A percentile compares a stretch with the other conserved stretches of the same genome.
These are phyloP conservation scores for Fusarium algeriense DNA, from an alignment of 2,329 filamentous ascomycete genomes.

Conservation along the genomic window DNA sequence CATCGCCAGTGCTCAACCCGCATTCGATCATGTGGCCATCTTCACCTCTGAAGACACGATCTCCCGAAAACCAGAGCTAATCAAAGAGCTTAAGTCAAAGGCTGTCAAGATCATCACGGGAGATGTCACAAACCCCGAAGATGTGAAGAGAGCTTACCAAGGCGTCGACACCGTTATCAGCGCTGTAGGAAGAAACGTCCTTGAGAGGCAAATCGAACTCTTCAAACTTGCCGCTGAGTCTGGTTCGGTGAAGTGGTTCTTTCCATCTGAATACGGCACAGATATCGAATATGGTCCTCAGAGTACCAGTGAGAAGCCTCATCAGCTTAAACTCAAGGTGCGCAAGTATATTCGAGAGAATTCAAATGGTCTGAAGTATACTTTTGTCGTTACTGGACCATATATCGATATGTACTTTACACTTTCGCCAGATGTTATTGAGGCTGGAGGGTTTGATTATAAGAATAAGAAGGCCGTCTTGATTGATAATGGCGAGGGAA, in stretches of 20 bases:
- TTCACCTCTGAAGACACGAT: conserved; percentile 47
- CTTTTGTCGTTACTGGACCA: conserved; percentile 77
- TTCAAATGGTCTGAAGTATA: conserved; percentile 68
- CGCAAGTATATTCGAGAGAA: conserved; percentile 68
- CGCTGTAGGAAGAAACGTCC: conserved; percentile 72
- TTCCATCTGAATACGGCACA: conserved; percentile 76
- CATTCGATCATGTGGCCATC: conserved; percentile 52
- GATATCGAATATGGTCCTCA: conserved; percentile 71
- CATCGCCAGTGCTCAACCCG: conserved; percentile 52
- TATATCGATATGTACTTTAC: conserved; percentile 73
- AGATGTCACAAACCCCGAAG: conserved; percentile 53
- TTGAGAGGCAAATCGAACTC: conserved; percentile 71
- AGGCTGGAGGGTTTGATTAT: conserved; percentile 70
- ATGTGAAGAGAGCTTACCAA: conserved; percentile 70
- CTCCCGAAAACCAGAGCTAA: conserved; percentile 32
- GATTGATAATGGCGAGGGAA: conserved; percentile 70
- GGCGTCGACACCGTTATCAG: conserved; percentile 75
- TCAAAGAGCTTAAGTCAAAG: conserved; percentile 41
- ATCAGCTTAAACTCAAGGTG: conserved; percentile 78
- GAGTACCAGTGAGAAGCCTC: conserved; percentile 72
- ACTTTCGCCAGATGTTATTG: conserved; percentile 47
- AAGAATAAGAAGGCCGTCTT: conserved; percentile 68
- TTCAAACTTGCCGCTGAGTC: conserved; percentile 69
- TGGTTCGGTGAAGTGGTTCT: conserved; percentile 69
- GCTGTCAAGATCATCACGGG: conserved; percentile 46